phyloP scores from a whole-genome alignment of 495 filamentous ascomycete species.

The Aspergillus coremiiformis region DNA sequence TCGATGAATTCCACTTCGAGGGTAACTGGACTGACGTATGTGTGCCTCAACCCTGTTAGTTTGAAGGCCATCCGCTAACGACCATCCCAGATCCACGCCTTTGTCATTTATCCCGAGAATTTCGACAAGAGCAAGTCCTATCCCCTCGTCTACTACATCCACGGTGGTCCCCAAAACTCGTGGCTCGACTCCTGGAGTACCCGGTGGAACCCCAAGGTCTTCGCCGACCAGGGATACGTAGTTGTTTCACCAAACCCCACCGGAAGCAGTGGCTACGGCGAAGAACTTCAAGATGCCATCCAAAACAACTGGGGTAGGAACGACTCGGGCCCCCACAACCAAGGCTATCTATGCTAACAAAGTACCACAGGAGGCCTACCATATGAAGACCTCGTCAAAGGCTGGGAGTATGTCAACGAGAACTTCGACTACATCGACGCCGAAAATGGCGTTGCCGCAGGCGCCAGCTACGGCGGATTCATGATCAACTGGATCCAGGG shows the following conservation, averaged over 20 bases:
- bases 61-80: neutral
- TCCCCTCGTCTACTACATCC: conserved; percentile 44
- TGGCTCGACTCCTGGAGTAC: conserved; percentile 45
- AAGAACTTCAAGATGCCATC: conserved; percentile 41
- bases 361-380: conserved; percentile 31
- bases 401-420: conserved; percentile 42
- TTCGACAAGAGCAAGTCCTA: conserved; percentile 43
- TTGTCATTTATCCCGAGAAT: conserved; percentile 38
- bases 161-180: conserved; percentile 47
- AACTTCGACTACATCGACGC: conserved; percentile 45
- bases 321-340: neutral
- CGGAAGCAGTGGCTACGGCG: conserved; percentile 44
- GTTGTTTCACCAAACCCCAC: conserved; percentile 49
- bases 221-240: conserved; percentile 52
- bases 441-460: conserved; percentile 41
- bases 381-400: conserved; percentile 48
- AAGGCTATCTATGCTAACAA: neutral
- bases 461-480: conserved; percentile 46
- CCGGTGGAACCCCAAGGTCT: conserved; percentile 46
- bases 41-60: neutral
- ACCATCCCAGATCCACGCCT: conserved; percentile 38
- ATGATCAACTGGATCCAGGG: conserved; percentile 56
- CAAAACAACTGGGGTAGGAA: conserved; percentile 41
- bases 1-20: conserved; percentile 34
- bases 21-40: conserved; percentile 32